These are phyloP conservation scores for Xylaria scruposa DNA, from an alignment of 495 filamentous ascomycete genomes.

Conservation along the genomic window DNA sequence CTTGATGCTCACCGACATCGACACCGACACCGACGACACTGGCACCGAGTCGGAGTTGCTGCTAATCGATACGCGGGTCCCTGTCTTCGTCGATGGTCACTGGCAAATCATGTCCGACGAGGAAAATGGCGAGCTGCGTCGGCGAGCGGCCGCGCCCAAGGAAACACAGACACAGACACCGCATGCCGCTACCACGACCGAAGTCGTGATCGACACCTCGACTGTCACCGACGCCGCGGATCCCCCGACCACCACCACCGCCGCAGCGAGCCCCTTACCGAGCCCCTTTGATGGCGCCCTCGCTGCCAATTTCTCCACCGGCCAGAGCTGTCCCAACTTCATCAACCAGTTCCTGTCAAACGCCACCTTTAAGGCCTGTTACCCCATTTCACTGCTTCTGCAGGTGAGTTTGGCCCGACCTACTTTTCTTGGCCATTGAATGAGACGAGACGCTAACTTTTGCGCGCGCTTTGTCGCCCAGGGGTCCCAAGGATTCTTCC, in stretches of 20 bases:
- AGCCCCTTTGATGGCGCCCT: constrained; percentile 74
- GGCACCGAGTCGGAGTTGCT: constrained; percentile 26
- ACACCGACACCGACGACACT: background rate
- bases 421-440: background rate
- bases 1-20: constrained; percentile 5
- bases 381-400: constrained; percentile 76
- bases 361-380: constrained; percentile 68
- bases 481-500: constrained; percentile 73
- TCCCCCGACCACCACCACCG: constrained; percentile 36
- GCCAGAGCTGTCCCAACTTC: constrained; percentile 66
- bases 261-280: constrained; percentile 59
- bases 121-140: constrained; percentile 28
- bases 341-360: constrained; percentile 70
- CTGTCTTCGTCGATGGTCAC: constrained; percentile 38
- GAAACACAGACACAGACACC: constrained; percentile 9
- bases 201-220: constrained; percentile 43
- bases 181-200: constrained; percentile 21
- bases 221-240: constrained; percentile 36
- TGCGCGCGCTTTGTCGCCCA: constrained; percentile 33
- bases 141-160: constrained; percentile 28
- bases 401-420: constrained; percentile 50
- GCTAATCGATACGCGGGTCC: constrained; percentile 46
- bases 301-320: constrained; percentile 65
- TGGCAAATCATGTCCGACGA: constrained; percentile 51
- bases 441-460: background rate